Base-by-base conservation (phyloP, 306 rosid genomes). In the Luffa acutangula region DNA sequence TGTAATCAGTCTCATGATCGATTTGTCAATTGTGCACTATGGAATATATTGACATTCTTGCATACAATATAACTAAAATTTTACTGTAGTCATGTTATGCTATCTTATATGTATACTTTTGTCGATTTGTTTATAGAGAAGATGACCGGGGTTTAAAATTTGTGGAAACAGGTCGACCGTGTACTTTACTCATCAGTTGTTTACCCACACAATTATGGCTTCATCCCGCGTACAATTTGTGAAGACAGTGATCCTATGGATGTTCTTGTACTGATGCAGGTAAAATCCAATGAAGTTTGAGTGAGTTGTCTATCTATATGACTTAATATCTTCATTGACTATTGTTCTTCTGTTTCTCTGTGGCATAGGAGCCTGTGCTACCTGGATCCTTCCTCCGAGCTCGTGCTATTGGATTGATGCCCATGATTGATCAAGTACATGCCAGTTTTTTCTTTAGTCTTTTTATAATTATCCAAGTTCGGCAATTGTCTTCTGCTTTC, bases 241-340 rank as follows among this genome's bases (percentile, higher is more conserved):
- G 99, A 95, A 83, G 99, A 95, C 80, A 93, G 99, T 66, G 99
- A 95, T 88, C 99, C 97, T 34, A 88, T 95, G 92, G 99, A 95
- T 76, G 99, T 95, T 81, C 87, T 95, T 79, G 57, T 93, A 69
- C 87, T 95, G 81, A 95, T 95, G 99, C 99, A 95, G 97, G 99
- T 95, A 91, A 36, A 63, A 62, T 73, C 75, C 63, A 74, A 52
- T 52, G 60, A 74, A 72, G 33, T 14, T 18, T 8, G 17, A 33
- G 33, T 33, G 62, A 33, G 15, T 49, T 74, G 25, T 46, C 76
- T 46, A 58, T 71, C 1, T 6, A 0, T 46, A 12, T 14, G 20
- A 69, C 3, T 46, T 21, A 4, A 20, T 71, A 42, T 71, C 76
- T 25, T 71, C 7, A 7, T 48, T 48, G 25, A 48, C 59, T 34